Base-by-base conservation (phyloP, 371 early-diverging fungal species). In the Nematocida ausubeli region DNA sequence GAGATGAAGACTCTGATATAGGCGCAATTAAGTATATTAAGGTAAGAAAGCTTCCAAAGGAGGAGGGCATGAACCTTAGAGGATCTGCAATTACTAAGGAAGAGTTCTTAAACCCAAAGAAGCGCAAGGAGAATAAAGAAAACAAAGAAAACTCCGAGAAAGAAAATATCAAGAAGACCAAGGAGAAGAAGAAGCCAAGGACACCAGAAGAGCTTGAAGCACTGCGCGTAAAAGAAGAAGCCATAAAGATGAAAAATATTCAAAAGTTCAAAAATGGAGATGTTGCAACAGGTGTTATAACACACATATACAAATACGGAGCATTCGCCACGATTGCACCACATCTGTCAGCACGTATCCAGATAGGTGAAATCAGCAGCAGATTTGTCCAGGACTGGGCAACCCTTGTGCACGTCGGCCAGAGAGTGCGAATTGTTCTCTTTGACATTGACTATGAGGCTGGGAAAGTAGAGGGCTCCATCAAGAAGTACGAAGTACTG, bases 401-500 rank as follows among this genome's bases (percentile, higher is more conserved):
- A 47, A 37, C 73, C 28, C 73, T 72, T 9, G 30, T 72, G 19
- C 73, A 72, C 32, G 12, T 50, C 26, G 65, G 65, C 1, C 73
- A 72, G 44, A 47, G 3, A 19, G 62, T 60, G 2, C 64, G 64
- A 49, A n/a, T 72, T 2, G 64, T 72, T 24, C 64, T 72, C 12
- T 72, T 28, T 24, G 73, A 72, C 7, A 65, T 72, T 19, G 73
- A 72, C 42, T 72, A 72, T 44, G 73, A 72, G 9, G 26, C 72
- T 16, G 73, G 60, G 0, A n/a, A 19, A 47, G 50, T 72, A 22
- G 73, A 72, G 35, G 73, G 47, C 5, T 72, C 73, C 5, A 72
- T 72, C n/a, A 72, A 72, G 35, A 72, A 72, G 50, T 72, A 63
- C 37, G 73, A 72, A 72, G 32, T 72, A 22, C 64, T 72, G 4